Evolutionary conservation across 1,139 yeast species (phyloP).

Genomic region (Kazachstania sp.): DNA sequence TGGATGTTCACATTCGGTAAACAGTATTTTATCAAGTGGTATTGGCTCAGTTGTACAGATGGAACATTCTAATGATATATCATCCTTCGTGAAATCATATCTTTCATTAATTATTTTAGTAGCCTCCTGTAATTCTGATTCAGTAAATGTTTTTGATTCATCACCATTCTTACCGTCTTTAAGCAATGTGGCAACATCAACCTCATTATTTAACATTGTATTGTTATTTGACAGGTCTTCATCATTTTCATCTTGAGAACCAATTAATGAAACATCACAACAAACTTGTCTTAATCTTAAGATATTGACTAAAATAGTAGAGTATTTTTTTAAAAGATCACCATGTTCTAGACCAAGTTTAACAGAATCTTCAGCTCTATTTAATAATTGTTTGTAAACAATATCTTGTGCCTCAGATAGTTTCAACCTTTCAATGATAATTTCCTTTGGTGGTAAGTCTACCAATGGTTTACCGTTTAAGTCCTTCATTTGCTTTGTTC

Average conservation of each 20-base stretch:
- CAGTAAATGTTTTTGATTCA: conserved; percentile 5
- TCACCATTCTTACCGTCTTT: neutral
- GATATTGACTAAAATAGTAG: conserved; percentile 76
- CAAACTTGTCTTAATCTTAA: conserved; percentile 80
- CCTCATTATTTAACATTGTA: conserved; percentile 30
- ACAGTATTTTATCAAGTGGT: conserved; percentile 43
- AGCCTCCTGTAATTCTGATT: conserved; percentile 29
- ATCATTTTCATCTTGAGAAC: conserved; percentile 28
- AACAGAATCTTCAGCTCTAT: conserved; percentile 61
- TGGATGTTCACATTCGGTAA: conserved; percentile 76
- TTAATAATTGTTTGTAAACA: conserved; percentile 62
- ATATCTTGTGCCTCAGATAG: conserved; percentile 59
- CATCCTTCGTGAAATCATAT: conserved; percentile 25
- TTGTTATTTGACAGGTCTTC: conserved; percentile 33
- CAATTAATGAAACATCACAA: conserved; percentile 67
- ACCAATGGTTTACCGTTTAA: conserved; percentile 69
- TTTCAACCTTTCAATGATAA: conserved; percentile 56
- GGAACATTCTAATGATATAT: conserved; percentile 63
- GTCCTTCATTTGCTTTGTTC: conserved; percentile 81
- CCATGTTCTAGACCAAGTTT: conserved; percentile 56
- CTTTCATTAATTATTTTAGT: conserved; percentile 32
- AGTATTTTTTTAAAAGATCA: conserved; percentile 61
- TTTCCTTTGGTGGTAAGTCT: conserved; percentile 66
- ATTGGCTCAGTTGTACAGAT: conserved; percentile 70
- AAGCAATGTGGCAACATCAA: conserved; percentile 8